These are phyloP conservation scores for Fusarium beomiforme DNA, from an alignment of 2,329 filamentous ascomycete species.

Conservation along the genomic window DNA sequence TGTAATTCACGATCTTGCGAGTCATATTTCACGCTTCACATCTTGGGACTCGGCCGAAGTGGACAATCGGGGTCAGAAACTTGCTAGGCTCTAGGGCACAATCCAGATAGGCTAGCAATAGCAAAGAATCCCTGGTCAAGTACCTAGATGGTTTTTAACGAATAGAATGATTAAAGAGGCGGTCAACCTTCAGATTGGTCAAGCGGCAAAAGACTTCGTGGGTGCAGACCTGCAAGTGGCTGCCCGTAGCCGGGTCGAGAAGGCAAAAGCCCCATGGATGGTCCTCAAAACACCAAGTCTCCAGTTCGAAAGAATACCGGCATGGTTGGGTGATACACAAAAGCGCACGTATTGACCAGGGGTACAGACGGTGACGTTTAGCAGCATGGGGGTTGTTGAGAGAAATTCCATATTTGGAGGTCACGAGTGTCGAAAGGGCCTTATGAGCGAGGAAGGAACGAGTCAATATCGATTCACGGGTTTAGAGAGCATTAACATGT, in stretches of 20 bases:
- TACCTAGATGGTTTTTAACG: conserved; percentile 21
- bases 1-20: conserved; percentile 33
- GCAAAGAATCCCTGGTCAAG: conserved; percentile 18
- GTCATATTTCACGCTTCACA: conserved; percentile 34
- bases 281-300: conserved; percentile 25
- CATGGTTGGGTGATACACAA: conserved; percentile 23
- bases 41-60: conserved; percentile 12
- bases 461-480: conserved; percentile 11
- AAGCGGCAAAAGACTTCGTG: conserved; percentile 28
- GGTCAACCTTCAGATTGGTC: conserved; percentile 41
- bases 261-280: conserved; percentile 28
- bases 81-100: conserved; percentile 24
- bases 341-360: conserved; percentile 21
- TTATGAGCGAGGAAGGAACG: conserved; percentile 11
- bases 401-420: conserved; percentile 20
- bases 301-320: conserved; percentile 24
- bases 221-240: conserved; percentile 33
- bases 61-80: conserved; percentile 22
- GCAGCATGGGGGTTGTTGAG: conserved; percentile 31
- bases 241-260: conserved; percentile 36
- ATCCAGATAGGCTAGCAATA: conserved; percentile 18
- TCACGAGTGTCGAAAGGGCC: conserved; percentile 32
- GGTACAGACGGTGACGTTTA: conserved; percentile 36
- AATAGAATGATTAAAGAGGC: conserved; percentile 39
- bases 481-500: conserved; percentile 19